Conservation (phyloP, 257 asterid genomes). For the Nicotiana undulata region DNA sequence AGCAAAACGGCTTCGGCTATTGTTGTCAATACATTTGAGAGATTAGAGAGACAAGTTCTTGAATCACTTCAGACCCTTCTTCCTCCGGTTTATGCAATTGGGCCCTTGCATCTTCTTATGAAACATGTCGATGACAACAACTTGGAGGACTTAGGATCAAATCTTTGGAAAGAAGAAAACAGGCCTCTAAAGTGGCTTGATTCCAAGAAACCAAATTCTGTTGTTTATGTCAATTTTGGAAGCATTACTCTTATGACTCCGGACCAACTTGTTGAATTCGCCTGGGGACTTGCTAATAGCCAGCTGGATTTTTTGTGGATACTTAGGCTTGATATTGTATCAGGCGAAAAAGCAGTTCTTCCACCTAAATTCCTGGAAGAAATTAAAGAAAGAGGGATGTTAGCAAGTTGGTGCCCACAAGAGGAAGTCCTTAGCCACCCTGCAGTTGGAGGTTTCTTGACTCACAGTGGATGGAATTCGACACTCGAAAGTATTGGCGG, state of each 20-base stretch:
- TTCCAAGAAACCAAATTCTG: slow-evolving; percentile 24
- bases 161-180: slow-evolving; percentile 47
- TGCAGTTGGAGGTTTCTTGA: slow-evolving; percentile 44
- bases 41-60: too few relatives aligned
- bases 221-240: slow-evolving; percentile 41
- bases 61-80: too few relatives aligned
- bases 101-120: too few relatives aligned
- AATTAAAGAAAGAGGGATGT: slow-evolving; percentile 26
- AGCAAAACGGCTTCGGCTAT: background rate
- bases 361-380: slow-evolving; percentile 27
- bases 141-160: slow-evolving; percentile 18
- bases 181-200: slow-evolving; percentile 51
- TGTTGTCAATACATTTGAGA: background rate
- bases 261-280: slow-evolving; percentile 39
- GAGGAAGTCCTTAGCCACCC: slow-evolving; percentile 46
- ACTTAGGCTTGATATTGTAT: slow-evolving; percentile 44
- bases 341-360: slow-evolving; percentile 21
- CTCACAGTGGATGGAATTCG: slow-evolving; percentile 57
- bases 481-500: slow-evolving; percentile 30
- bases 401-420: slow-evolving; percentile 49
- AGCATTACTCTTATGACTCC: slow-evolving; percentile 38
- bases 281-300: slow-evolving; percentile 52
- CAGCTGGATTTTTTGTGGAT: slow-evolving; percentile 39
- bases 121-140: too few relatives aligned
- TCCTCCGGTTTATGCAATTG: too few relatives aligned